Evolutionary conservation across 164 flowering plant genomes (phyloP).

Genomic region (Chimonanthus salicifolius): DNA sequence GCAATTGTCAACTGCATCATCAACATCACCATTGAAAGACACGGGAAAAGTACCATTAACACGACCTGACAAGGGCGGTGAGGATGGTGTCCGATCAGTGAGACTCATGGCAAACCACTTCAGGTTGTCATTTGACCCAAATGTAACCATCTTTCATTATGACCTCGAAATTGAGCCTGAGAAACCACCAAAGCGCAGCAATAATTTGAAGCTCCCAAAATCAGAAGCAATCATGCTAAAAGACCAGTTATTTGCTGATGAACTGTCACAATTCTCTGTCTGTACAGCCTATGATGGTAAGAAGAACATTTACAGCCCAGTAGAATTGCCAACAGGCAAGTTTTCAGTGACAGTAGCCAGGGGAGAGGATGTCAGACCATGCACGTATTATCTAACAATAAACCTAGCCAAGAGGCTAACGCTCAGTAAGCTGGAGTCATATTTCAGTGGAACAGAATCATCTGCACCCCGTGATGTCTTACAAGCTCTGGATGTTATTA

Average conservation of each 20-base stretch:
- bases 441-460: conserved; percentile 23
- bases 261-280: conserved; percentile 22
- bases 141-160: conserved; percentile 34
- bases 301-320: conserved; percentile 57
- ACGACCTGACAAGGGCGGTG: conserved; percentile 52
- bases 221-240: conserved; percentile 21
- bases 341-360: conserved; percentile 36
- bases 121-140: conserved; percentile 26
- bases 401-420: conserved; percentile 39
- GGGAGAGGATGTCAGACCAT: conserved; percentile 27
- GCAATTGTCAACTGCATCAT: not conserved
- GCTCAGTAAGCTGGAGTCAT: conserved; percentile 38
- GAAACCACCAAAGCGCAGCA: conserved; percentile 14
- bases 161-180: conserved; percentile 36
- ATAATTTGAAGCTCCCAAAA: conserved; percentile 28
- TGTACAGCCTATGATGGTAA: conserved; percentile 60
- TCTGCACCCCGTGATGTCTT: conserved; percentile 51
- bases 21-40: not conserved
- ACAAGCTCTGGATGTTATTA: conserved; percentile 70
- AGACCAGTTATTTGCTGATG: conserved; percentile 30
- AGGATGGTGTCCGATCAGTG: not conserved
- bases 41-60: conserved; percentile 17
- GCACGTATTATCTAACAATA: conserved; percentile 29
- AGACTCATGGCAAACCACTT: conserved; percentile 47
- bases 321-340: conserved; percentile 35